phyloP scores from a whole-genome alignment of 441 rosid genomes.

The Populus hybrid region DNA sequence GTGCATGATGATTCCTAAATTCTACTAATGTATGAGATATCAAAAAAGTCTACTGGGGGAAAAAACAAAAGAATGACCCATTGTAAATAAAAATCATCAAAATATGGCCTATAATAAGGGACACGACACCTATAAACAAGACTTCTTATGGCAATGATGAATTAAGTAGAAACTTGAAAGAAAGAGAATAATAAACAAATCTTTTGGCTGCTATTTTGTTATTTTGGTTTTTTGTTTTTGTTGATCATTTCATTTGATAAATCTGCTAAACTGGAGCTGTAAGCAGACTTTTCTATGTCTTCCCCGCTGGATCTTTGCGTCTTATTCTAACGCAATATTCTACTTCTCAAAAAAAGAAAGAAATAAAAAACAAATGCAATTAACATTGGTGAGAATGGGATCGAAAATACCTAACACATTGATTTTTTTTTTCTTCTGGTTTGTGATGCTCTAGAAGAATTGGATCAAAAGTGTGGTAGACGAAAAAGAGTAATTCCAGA shows the following conservation, averaged over 20 bases:
- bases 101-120: not conserved
- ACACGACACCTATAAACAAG: not conserved
- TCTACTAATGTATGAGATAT: too few species aligned
- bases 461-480: not conserved
- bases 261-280: too few species aligned
- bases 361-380: not conserved
- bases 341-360: not conserved
- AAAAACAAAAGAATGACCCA: not conserved
- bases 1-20: too few species aligned
- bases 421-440: not conserved
- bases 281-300: too few species aligned
- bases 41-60: not conserved
- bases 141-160: not conserved
- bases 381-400: not conserved
- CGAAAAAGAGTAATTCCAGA: not conserved
- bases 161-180: not conserved
- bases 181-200: not conserved
- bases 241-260: too few species aligned
- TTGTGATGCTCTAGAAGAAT: not conserved
- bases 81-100: not conserved
- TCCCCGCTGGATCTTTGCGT: too few species aligned
- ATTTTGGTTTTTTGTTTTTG: too few species aligned
- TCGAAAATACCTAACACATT: not conserved
- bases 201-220: too few species aligned
- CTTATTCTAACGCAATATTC: too few species aligned